These are phyloP conservation scores for Tricholoma furcatifolium DNA, from an alignment of 768 basidiomycete genomes.

Conservation along the genomic window DNA sequence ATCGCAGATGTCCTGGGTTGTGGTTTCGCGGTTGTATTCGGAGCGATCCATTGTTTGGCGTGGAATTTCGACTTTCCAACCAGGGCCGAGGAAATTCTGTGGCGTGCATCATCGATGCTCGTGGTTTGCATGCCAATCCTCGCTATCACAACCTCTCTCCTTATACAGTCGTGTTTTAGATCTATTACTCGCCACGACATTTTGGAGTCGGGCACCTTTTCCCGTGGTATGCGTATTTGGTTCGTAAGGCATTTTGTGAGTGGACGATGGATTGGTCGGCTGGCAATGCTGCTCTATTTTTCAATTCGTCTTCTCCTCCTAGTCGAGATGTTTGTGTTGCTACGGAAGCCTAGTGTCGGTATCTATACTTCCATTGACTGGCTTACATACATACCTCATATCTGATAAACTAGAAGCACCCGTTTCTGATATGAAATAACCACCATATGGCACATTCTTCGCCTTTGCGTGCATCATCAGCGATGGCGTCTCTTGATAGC, in stretches of 20 bases:
- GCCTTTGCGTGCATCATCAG: too few species aligned
- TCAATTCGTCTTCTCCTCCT: not conserved
- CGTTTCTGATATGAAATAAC: too few species aligned
- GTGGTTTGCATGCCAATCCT: conserved; percentile 11
- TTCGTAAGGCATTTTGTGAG: too few species aligned
- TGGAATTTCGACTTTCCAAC: conserved; percentile 27
- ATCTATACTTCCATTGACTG: conserved; percentile 1
- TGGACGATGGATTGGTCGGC: not conserved
- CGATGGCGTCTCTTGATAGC: too few species aligned
- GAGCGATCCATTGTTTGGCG: conserved; percentile 25
- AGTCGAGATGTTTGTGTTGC: not conserved
- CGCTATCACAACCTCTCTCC: not conserved
- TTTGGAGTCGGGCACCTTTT: too few species aligned
- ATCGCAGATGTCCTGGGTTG: not conserved
- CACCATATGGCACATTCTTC: too few species aligned
- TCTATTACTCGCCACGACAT: too few species aligned
- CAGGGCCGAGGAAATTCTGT: conserved; percentile 11
- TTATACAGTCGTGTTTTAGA: not conserved
- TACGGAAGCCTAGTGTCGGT: not conserved
- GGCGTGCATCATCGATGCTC: conserved; percentile 15
- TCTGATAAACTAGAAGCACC: not conserved
- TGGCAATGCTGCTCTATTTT: not conserved
- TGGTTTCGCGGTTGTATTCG: conserved; percentile 15
- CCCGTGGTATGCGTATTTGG: too few species aligned
- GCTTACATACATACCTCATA: conserved; percentile 6